Evolutionary conservation across 805 yeast genomes (phyloP), one percentile per base, ranked within the genome.

Genomic region (Wickerhamomyces rabaulensis): DNA sequence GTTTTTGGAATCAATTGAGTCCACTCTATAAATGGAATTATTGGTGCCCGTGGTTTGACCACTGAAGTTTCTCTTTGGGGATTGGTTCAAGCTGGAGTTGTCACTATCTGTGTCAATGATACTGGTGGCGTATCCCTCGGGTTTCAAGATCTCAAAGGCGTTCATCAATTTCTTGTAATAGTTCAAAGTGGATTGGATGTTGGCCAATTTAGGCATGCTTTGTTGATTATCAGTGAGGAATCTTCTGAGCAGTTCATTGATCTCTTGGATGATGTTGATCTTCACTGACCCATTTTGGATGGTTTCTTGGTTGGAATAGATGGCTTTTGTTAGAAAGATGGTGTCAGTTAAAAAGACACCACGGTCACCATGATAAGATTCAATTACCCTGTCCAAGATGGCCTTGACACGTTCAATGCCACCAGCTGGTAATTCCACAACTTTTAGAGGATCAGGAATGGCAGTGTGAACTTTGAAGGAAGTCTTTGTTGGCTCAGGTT

Each of bases 101-200:
- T 40, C 40, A 7, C 45, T 45, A 22, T 39, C 31, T 2, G 44
- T 42, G 19, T 42, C 48, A 7, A 43, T 20, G n/a, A 19, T 19
- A 20, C n/a, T 36, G 9, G 22, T 10, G 3, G 22, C 22, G 9
- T 19, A 20, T 8, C 17, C 39, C 20, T 36, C 39, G 4, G 39
- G 39, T 13, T 46, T 45, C 35, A 58, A 44, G 4, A 54, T 46
- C 8, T 57, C 60, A 43, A 57, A 60, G 6, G 63, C 63, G 41
- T 51, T 52, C 55, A 58, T 52, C 9, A 60, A 38, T 38, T 54
- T 58, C 15, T 49, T 48, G 35, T 60, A 60, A 37, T 60, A 60
- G 7, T 35, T 42, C 9, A 60, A 38, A 1, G 52, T 57, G 9
- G 53, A 40, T 6, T 52, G 50, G 6, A 58, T 49, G 1, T 31